Base-by-base conservation (phyloP, 2,329 filamentous ascomycete species). In the Verticillium tricorpus region DNA sequence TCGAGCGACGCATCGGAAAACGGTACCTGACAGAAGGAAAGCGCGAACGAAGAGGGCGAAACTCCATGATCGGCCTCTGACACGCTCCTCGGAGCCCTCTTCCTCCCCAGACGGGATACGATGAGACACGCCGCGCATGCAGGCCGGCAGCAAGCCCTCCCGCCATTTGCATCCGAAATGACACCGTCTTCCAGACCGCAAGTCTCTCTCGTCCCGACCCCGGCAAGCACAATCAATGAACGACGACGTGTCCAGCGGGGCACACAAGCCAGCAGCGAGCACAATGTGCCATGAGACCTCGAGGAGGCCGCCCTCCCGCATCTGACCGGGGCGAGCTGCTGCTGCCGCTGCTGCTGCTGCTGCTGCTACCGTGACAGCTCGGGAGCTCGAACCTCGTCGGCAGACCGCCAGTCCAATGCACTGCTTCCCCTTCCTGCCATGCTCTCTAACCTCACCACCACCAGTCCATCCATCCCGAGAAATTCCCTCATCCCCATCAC, bases 401-500 rank as follows among this genome's bases (percentile, higher is more conserved):
- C 45, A 52, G 45, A 52, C 45, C 45, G 45, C 45, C 45, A 52
- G 45, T 52, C 45, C 28, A 28, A 28, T 25, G 17, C 14, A 3
- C n/a, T n/a, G n/a, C n/a, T 4, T 14, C n/a, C 34, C 34, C 9
- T 8, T 35, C 14, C 28, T 28, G 28, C 28, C 34, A 35, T 52
- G 45, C 45, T 22, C 45, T 11, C 19, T 19, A 25, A 52, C 60
- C 25, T 61, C 32, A 15, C 22, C 37, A 50, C 25, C 37, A n/a
- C 25, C 45, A 25, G 25, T 25, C 45, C 22, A 4, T 8, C 22
- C n/a, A 60, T 63, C 31, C 63, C 45, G 58, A 60, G 31, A 64
- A 65, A 65, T 65, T 64, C 62, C 63, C 63, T 65, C 63, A 62
- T 52, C 34, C 58, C 62, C 62, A 58, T 56, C 15, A 52, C 45